These are phyloP conservation scores for Cytospora piceicola DNA, from an alignment of 2,329 filamentous ascomycete species.

Conservation along the genomic window DNA sequence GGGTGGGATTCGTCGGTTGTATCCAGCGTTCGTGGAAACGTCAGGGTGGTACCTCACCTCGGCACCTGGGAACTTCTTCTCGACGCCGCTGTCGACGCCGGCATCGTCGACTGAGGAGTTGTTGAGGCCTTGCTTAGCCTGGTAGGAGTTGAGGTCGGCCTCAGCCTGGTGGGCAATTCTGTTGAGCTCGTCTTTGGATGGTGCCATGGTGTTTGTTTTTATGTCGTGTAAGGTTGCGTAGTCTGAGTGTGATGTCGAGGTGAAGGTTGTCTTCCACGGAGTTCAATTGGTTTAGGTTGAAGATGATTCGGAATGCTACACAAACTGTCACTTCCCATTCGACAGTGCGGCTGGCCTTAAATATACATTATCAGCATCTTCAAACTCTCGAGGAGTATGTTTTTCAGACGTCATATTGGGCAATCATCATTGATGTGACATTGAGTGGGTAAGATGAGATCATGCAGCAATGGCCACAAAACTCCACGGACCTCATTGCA, in stretches of 20 bases:
- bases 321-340: background rate
- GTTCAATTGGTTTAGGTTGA: background rate
- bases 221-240: background rate
- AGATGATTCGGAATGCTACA: too few species aligned
- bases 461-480: background rate
- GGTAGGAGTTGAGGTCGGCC: constrained; percentile 52
- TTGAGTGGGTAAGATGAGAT: constrained; percentile 16
- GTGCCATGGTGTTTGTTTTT: constrained; percentile 23
- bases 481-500: background rate
- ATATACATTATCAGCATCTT: background rate
- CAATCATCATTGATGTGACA: constrained; percentile 14
- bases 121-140: constrained; percentile 51
- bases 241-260: background rate
- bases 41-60: constrained; percentile 47
- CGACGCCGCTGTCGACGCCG: constrained; percentile 47
- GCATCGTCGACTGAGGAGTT: constrained; percentile 46
- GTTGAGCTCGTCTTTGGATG: constrained; percentile 43
- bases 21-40: constrained; percentile 49
- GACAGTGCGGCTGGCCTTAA: background rate
- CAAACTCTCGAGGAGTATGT: background rate
- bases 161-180: constrained; percentile 51
- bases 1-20: constrained; percentile 51
- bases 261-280: background rate
- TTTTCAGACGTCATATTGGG: constrained; percentile 14
- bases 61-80: constrained; percentile 49